Evolutionary conservation across 441 rosid species (phyloP).

Genomic region (Croton setiger): DNA sequence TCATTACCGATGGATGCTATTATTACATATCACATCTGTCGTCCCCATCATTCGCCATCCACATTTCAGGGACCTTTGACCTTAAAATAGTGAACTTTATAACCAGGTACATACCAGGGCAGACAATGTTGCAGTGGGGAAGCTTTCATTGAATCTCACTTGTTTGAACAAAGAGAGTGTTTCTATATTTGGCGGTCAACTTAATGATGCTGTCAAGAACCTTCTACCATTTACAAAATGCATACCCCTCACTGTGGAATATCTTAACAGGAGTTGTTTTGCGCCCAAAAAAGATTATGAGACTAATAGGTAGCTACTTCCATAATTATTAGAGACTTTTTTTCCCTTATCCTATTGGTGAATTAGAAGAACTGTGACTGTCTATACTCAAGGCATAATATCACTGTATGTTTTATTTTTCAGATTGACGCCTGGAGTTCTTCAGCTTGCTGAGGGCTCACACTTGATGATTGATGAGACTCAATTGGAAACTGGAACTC

Average conservation of each 20-base stretch:
- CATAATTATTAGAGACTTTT: background rate
- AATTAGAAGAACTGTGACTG: background rate
- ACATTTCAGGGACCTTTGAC: background rate
- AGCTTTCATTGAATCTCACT: slow-evolving; percentile 77
- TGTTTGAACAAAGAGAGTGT: slow-evolving; percentile 63
- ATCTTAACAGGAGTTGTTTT: slow-evolving; percentile 60
- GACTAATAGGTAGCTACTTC: slow-evolving; percentile 45
- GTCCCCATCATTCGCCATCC: slow-evolving; percentile 2
- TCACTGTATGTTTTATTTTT: slow-evolving; percentile 16
- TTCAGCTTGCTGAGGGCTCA: slow-evolving; percentile 84
- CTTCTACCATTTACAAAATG: slow-evolving; percentile 66
- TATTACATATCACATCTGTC: background rate
- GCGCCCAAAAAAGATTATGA: slow-evolving; percentile 85
- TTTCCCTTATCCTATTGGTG: background rate
- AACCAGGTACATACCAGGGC: slow-evolving; percentile 74
- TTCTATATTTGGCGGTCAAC: slow-evolving; percentile 54
- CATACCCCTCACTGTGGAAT: slow-evolving; percentile 61
- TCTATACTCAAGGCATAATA: background rate
- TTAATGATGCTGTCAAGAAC: slow-evolving; percentile 44
- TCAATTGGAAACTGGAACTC: slow-evolving; percentile 15
- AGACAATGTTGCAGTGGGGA: slow-evolving; percentile 79
- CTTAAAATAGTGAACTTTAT: background rate
- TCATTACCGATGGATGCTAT: background rate
- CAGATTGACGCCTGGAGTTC: slow-evolving; percentile 69
- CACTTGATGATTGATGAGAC: slow-evolving; percentile 45